Percentiles rank a stretch among this genome's conserved stretches.
These are phyloP conservation scores for Mallotus repandus DNA, from an alignment of 441 rosid genomes.

Conservation along the genomic window DNA sequence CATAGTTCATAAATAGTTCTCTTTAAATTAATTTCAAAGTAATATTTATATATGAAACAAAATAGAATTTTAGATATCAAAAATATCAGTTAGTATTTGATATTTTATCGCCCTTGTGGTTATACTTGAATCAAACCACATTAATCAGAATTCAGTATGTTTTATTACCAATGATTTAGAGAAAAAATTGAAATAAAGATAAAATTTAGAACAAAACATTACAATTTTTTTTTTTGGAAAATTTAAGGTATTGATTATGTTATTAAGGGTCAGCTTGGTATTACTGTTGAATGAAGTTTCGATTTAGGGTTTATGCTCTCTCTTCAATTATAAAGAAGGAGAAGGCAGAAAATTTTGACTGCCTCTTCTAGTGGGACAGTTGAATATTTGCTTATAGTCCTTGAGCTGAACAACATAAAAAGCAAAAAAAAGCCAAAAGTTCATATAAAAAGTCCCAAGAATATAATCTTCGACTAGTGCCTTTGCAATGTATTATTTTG, in stretches of 20 bases:
- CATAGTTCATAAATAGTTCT: background rate
- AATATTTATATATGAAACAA: no score
- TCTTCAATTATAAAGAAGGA: background rate
- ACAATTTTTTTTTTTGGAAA: background rate
- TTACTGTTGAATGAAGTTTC: conserved; percentile 13
- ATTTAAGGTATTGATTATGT: no score
- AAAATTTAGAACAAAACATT: no score
- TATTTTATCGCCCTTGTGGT: no score
- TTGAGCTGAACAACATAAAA: background rate
- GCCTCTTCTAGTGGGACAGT: conserved; percentile 22
- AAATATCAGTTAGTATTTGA: no score
- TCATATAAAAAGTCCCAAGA: conserved; percentile 7
- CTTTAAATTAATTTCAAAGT: background rate
- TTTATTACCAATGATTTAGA: no score
- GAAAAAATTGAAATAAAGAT: no score
- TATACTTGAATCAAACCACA: no score
- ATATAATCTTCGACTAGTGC: conserved; percentile 1
- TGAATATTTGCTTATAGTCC: conserved; percentile 3
- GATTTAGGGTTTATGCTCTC: background rate
- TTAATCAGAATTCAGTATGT: no score
- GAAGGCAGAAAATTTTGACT: conserved; percentile 32
- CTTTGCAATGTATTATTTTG: conserved; percentile 1
- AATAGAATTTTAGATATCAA: no score
- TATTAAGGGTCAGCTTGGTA: conserved; percentile 4
- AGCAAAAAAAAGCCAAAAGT: background rate